A percentile compares a stretch with the other conserved stretches of the same genome.
Evolutionary conservation across 73 alveolate species (phyloP).

Genomic region (Paraurostyla sp.): DNA sequence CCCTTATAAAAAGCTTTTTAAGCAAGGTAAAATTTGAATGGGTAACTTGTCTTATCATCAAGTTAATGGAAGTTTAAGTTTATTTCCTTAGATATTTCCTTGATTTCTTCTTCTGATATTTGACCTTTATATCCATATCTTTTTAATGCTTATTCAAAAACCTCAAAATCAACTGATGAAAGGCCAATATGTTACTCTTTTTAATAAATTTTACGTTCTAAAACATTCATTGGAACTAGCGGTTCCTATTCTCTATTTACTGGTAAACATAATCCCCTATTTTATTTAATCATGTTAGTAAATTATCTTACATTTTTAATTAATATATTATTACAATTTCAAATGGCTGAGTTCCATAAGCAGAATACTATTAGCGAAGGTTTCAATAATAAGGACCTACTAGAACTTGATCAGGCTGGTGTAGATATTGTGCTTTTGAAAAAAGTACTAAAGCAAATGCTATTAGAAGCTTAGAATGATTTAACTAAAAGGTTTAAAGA

Average conservation of each 20-base stretch:
- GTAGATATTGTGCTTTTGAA: neutral
- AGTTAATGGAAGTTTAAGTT: neutral
- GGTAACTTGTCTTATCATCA: neutral
- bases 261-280: constrained; percentile 7
- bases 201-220: neutral
- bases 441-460: neutral
- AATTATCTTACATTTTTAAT: neutral
- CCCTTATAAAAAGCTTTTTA: neutral
- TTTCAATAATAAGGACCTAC: neutral
- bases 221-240: neutral
- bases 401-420: neutral
- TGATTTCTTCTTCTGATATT: neutral
- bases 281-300: neutral
- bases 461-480: neutral
- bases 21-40: neutral
- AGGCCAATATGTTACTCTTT: neutral
- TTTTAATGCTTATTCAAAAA: neutral
- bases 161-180: neutral
- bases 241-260: neutral
- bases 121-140: neutral
- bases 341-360: neutral
- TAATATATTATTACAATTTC: neutral
- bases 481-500: neutral
- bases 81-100: neutral
- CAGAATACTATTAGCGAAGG: neutral